Base-by-base conservation (phyloP, 2,329 filamentous ascomycete species). In the Trichoderma atroviride region DNA sequence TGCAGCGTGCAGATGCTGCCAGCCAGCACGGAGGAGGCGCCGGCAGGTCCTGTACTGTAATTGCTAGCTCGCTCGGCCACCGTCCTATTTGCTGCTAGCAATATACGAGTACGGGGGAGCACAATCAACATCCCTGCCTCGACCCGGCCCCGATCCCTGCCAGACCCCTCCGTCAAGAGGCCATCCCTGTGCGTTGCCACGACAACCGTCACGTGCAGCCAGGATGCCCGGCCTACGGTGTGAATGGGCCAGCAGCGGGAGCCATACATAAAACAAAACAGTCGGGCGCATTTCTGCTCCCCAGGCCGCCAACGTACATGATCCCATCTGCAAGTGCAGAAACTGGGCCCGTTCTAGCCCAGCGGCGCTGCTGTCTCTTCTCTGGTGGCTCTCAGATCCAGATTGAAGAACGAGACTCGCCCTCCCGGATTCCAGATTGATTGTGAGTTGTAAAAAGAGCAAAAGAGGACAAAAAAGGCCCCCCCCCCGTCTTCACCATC, bases 181-280 rank as follows among this genome's bases (percentile, higher is more conserved):
- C n/a, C n/a, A 31, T 27, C 24, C 61, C 33, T 16, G 31, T 7
- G 24, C 16, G 61, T 56, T 56, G 33, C 33, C 61, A 56, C 33
- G 35, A 27, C 61, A 37, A 64, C 61, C 19, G 19, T 64, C 61
- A 64, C 61, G 61, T 64, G 61, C 24, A 24, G 61, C 61, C 52
- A 52, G n/a, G n/a, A 50, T 50, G n/a, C 47, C 47, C 9, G 47
- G 60, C 47, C 31, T 11, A 29, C 16, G 35, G 62, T 29, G 27
- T 27, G 63, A 31, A 67, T 52, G 55, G 55, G 35, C 33, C 33
- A 22, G 5, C 55, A 14, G 7, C 24, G 22, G 22, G 27, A 24
- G 40, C 27, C 53, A 33, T 33, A 50, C 63, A 67, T 67, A 67
- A 67, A 67, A 52, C 63, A 67, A 67, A 67, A 67, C 63, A 58